Base-by-base conservation (phyloP, 805 yeast genomes). In the Myxozyma sirexii region DNA sequence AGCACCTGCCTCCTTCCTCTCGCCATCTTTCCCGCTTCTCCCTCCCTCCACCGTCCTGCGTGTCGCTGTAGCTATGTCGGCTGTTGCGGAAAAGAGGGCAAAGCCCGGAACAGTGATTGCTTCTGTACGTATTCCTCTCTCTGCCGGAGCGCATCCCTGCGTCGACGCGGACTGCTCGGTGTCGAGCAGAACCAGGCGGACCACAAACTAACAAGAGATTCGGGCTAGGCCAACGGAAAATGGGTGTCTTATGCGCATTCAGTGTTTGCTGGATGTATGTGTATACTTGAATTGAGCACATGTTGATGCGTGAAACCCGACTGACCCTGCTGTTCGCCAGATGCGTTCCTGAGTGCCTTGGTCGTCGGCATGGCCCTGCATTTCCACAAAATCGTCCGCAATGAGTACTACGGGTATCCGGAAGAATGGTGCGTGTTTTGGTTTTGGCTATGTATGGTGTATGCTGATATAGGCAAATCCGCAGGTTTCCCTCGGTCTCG, bases 331-430 rank as follows among this genome's bases (percentile, higher is more conserved):
- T 10, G 13, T 38, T 12, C 24, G 26, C n/a, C 19, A 65, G 68
- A 54, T 35, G 67, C 69, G 7, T 67, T 67, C 38, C 41, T 62
- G 5, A 61, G 67, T 19, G 69, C 69, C 8, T 48, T 67, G 15
- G 63, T 62, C 17, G 52, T 65, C 27, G 69, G 69, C 19, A 65
- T 67, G 65, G 6, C 41, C 26, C 79, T 93, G 26, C 99, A 93
- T 74, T 94, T 85, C 75, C 77, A 87, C 61, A 91, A 94, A 72
- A 94, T 94, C 71, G 97, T 94, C 10, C 79, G 84, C 69, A 94
- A 94, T 72, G 88, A 92, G 49, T 83, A 84, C 64, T 92, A 79
- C 71, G 96, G 96, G 0, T 94, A 90, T 71, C 99, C 99, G 1
- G 94, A 92, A 60, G 99, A 94, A 74, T 94, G 99, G 98, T 63